A percentile compares a stretch with the other conserved stretches of the same genome.
Conservation (phyloP, 371 early-diverging fungal species). For the Parasitella parasitica region DNA sequence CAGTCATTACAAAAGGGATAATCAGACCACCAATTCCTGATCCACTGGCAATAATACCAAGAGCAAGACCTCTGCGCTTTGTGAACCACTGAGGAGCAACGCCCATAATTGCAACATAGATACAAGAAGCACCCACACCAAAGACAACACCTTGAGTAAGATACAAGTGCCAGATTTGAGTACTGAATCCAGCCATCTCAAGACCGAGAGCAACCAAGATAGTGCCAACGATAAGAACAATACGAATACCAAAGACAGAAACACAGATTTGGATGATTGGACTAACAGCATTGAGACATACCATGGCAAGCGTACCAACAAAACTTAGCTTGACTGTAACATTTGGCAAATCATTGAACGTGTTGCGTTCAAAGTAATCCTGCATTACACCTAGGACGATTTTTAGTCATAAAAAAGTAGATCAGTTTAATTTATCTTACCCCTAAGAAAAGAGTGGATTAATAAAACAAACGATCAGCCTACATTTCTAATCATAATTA, state of each 20-base stretch:
- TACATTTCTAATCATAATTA: slow-evolving; percentile 10
- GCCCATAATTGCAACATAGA: slow-evolving; percentile 40
- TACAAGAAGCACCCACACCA: slow-evolving; percentile 62
- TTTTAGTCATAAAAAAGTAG: neutral
- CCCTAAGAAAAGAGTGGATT: slow-evolving; percentile 6
- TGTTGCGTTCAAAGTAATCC: slow-evolving; percentile 20
- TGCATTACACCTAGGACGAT: slow-evolving; percentile 29
- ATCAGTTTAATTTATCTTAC: slow-evolving; percentile 2
- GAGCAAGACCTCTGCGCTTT: slow-evolving; percentile 67
- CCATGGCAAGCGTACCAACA: slow-evolving; percentile 34
- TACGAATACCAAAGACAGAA: slow-evolving; percentile 21
- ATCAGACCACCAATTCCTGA: slow-evolving; percentile 78
- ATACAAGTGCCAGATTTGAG: slow-evolving; percentile 62
- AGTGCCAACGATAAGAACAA: slow-evolving; percentile 25
- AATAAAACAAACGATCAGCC: neutral
- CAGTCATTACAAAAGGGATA: slow-evolving; percentile 63
- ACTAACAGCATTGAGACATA: slow-evolving; percentile 25
- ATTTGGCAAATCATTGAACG: neutral
- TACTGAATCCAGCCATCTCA: slow-evolving; percentile 29
- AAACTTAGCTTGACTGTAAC: slow-evolving; percentile 27
- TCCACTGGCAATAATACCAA: slow-evolving; percentile 75
- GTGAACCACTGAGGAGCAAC: slow-evolving; percentile 78
- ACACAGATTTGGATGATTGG: slow-evolving; percentile 30
- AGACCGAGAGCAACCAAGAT: slow-evolving; percentile 27
- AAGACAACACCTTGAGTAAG: slow-evolving; percentile 72